Evolutionary conservation across 495 filamentous ascomycete species (phyloP).

Genomic region (Letharia columbiana): DNA sequence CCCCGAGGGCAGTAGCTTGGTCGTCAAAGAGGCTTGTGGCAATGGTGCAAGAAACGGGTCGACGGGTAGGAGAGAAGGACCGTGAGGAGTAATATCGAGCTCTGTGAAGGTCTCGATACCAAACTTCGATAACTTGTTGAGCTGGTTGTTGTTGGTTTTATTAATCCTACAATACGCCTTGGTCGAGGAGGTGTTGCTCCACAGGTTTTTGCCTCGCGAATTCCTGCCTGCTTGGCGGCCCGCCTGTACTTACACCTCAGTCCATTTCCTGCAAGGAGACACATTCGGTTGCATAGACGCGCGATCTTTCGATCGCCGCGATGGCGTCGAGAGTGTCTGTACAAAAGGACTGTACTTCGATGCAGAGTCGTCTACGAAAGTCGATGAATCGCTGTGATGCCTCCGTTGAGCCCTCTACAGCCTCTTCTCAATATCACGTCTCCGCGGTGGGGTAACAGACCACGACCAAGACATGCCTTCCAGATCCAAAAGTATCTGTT

Average conservation of each 20-base stretch:
- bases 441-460: neutral
- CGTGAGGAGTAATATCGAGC: neutral
- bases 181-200: neutral
- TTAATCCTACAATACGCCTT: neutral
- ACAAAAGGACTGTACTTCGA: neutral
- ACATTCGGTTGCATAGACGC: neutral
- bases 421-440: neutral
- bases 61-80: neutral
- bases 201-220: slow-evolving; percentile 1
- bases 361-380: neutral
- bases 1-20: neutral
- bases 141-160: neutral
- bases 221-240: neutral
- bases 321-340: neutral
- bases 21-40: neutral
- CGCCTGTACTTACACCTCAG: neutral
- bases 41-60: neutral
- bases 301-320: neutral
- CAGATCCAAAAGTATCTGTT: neutral
- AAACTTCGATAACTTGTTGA: neutral
- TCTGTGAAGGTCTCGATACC: neutral
- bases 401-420: neutral
- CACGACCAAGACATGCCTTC: neutral
- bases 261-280: neutral
- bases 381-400: neutral